Base-by-base conservation (phyloP, 2,329 filamentous ascomycete species). In the Phyllosticta citribraziliensis region DNA sequence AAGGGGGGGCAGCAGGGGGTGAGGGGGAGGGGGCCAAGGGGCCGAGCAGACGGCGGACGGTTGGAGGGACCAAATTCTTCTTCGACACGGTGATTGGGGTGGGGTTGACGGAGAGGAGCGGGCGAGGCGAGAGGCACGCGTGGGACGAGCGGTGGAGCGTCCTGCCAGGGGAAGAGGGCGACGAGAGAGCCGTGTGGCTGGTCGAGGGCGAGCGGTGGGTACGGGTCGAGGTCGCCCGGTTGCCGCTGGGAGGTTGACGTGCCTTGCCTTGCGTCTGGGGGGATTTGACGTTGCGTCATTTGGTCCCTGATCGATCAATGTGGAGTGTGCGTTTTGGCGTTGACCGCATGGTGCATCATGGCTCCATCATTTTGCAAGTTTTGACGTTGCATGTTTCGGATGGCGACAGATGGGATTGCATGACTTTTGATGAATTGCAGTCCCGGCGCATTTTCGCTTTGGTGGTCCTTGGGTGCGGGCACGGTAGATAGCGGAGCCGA, bases 121-220 rank as follows among this genome's bases (percentile, higher is more conserved):
- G 30, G 4, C 55, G 58, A 14, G 58, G 58, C 17, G 58, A 60
- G 58, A 35, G 35, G 19, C 58, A 60, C 25, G 40, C 58, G 20
- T 60, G 58, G 58, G 58, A 54, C 54, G 58, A 56, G 33, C 53
- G 58, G 25, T 60, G 58, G 58, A 40, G 56, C 9, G 58, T 60
- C 35, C 19, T 60, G 25, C 57, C 57, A 19, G 57, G 57, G 24
- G 25, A 24, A 22, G 56, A 51, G 25, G 57, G 57, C n/a, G 58
- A 52, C 53, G 58, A 60, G 14, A 56, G 58, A 20, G 52, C 53
- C 53, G 25, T 60, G 5, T 60, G 58, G 58, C 47, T 60, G 58
- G 58, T 60, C 19, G 58, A 60, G 25, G 54, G 40, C 12, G 56
- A 56, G 47, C 54, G 58, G 54, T 53, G 54, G 58, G 58, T 60